phyloP scores from a whole-genome alignment of 169 alveolate genomes.

The Cryptosporidium felis region DNA sequence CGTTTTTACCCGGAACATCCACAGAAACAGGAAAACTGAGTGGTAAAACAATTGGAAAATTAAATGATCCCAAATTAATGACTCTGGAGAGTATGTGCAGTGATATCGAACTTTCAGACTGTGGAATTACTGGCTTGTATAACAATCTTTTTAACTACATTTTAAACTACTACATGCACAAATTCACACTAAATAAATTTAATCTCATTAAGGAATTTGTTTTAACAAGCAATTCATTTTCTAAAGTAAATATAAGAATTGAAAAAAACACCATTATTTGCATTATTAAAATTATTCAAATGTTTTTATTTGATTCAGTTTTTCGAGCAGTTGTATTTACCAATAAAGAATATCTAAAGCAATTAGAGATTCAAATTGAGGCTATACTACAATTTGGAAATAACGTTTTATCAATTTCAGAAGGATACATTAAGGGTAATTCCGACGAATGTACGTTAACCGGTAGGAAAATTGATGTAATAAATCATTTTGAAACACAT shows the following conservation, averaged over 20 bases:
- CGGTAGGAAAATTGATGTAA: not conserved
- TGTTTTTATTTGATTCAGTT: not conserved
- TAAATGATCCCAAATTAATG: too few species aligned
- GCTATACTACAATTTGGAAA: not conserved
- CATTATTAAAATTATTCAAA: not conserved
- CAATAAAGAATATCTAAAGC: not conserved
- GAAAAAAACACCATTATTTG: conserved; percentile 7
- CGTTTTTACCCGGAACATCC: too few species aligned
- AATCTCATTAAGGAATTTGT: too few species aligned
- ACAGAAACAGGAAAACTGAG: too few species aligned
- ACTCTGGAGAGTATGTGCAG: too few species aligned
- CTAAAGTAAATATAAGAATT: not conserved
- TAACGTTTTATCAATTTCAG: not conserved
- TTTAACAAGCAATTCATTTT: not conserved
- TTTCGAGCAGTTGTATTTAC: not conserved
- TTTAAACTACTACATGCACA: too few species aligned
- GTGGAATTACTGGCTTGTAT: too few species aligned
- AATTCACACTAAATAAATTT: too few species aligned
- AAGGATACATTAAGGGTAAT: not conserved
- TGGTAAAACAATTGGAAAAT: too few species aligned
- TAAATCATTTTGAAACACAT: too few species aligned
- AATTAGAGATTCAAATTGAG: not conserved
- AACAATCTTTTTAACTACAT: too few species aligned
- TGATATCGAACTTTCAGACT: too few species aligned
- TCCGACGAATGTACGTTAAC: not conserved